A percentile compares a stretch with the other conserved stretches of the same genome.
Evolutionary conservation across 2,329 filamentous ascomycete genomes (phyloP).

Genomic region (Xylaria sp.): DNA sequence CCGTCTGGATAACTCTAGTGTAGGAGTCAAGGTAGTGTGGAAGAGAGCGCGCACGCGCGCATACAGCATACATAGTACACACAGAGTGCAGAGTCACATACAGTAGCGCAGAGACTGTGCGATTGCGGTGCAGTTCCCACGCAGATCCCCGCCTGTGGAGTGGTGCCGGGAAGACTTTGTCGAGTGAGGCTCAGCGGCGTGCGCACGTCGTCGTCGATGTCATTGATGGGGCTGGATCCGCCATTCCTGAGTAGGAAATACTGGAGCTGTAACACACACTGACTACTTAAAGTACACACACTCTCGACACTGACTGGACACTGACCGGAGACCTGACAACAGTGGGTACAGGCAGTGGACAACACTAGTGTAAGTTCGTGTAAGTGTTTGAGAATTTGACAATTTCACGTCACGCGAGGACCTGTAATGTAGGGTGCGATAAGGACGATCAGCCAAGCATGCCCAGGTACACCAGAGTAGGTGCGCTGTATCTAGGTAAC

Average conservation of each 20-base stretch:
- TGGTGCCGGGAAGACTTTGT: conserved; percentile 13
- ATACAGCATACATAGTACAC: too few species aligned
- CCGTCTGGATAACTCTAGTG: conserved; percentile 6
- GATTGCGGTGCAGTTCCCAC: background rate
- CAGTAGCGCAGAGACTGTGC: conserved; percentile 1
- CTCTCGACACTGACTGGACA: background rate
- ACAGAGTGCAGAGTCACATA: background rate
- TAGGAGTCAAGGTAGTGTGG: background rate
- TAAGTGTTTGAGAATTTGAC: background rate
- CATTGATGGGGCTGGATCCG: conserved; percentile 32
- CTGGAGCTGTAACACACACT: too few species aligned
- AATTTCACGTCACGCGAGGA: background rate
- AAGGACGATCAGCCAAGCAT: background rate
- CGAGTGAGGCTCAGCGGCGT: conserved; percentile 27
- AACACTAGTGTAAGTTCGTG: background rate
- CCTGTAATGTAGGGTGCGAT: background rate
- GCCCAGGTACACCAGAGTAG: background rate
- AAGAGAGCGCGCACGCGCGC: background rate
- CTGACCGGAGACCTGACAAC: background rate
- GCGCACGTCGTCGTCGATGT: conserved; percentile 26
- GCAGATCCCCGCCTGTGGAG: conserved; percentile 28
- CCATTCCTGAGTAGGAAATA: background rate
- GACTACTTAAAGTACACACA: too few species aligned
- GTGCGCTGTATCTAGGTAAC: background rate
- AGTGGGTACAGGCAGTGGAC: background rate